Conservation (phyloP, 1,284 basidiomycete genomes). For the Tetrapyrgos nigripes region DNA sequence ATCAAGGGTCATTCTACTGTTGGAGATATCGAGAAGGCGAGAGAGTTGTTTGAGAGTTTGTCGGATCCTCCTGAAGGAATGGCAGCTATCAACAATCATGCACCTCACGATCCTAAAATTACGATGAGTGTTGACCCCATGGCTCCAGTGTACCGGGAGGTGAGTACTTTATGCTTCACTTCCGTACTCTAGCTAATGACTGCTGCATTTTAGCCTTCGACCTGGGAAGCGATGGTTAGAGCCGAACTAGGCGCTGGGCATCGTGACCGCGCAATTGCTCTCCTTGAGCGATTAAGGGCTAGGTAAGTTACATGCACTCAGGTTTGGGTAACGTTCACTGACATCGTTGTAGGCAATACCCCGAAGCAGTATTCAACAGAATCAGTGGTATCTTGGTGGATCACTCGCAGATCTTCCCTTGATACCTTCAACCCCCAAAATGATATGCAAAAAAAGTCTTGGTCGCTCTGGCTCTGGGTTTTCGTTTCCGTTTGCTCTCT, state of each 20-base stretch:
- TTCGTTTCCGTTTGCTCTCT: neutral
- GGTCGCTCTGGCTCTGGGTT: neutral
- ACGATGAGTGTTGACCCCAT: conserved; percentile 40
- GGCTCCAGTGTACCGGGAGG: conserved; percentile 88
- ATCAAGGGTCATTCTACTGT: conserved; percentile 88
- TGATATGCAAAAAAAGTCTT: neutral
- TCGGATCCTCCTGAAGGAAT: conserved; percentile 87
- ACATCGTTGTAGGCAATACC: conserved; percentile 63
- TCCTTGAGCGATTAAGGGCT: conserved; percentile 80
- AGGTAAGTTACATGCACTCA: conserved; percentile 52
- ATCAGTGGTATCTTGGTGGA: conserved; percentile 70
- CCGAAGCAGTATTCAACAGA: conserved; percentile 71
- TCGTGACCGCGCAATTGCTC: conserved; percentile 68
- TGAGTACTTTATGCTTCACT: conserved; percentile 47
- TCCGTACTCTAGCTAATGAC: conserved; percentile 6
- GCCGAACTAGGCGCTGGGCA: conserved; percentile 87
- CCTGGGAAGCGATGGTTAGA: conserved; percentile 95
- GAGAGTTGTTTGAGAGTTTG: conserved; percentile 86
- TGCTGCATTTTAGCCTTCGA: conserved; percentile 65
- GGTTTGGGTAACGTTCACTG: neutral
- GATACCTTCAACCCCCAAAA: neutral
- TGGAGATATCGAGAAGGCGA: conserved; percentile 74
- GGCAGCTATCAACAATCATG: conserved; percentile 90
- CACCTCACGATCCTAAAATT: conserved; percentile 58
- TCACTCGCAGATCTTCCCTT: conserved; percentile 44